phyloP scores from a whole-genome alignment of 257 asterid species.

The Ocimum tenuiflorum region DNA sequence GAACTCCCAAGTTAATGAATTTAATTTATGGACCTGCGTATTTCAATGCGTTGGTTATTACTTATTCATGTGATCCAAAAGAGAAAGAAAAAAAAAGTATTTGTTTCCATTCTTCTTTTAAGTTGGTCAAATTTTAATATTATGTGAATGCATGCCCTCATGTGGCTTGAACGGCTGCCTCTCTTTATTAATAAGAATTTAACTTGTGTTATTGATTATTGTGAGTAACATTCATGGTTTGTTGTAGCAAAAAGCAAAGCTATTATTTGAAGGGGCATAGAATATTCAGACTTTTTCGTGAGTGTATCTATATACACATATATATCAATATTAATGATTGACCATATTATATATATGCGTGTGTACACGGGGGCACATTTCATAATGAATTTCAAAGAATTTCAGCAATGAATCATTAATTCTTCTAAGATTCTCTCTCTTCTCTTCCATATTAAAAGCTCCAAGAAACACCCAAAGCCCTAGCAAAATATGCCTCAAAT shows the following conservation, averaged over 20 bases:
- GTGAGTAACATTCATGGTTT: constrained; percentile 12
- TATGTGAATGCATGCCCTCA: constrained; percentile 17
- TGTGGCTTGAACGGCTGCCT: constrained; percentile 35
- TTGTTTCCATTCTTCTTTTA: neutral
- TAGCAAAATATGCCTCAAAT: neutral
- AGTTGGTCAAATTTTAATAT: constrained; percentile 13
- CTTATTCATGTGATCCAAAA: constrained; percentile 1
- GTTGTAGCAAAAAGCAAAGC: constrained; percentile 15
- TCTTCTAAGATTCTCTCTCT: neutral
- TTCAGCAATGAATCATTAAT: neutral
- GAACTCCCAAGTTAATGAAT: constrained; percentile 3
- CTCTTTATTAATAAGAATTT: constrained; percentile 22
- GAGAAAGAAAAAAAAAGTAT: neutral
- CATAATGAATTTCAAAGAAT: neutral
- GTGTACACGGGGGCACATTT: too few relatives aligned
- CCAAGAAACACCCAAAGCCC: neutral
- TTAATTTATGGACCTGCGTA: neutral
- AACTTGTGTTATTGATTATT: constrained; percentile 9
- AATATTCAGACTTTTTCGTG: neutral
- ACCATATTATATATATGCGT: too few relatives aligned
- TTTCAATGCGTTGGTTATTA: neutral
- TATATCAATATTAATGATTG: too few relatives aligned
- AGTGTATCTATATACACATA: neutral
- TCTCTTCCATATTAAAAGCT: neutral
- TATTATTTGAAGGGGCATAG: constrained; percentile 3